Evolutionary conservation across 352 stramenopile species (phyloP), one percentile per base, ranked within the genome.

Genomic region (Globisporangium yorkense): DNA sequence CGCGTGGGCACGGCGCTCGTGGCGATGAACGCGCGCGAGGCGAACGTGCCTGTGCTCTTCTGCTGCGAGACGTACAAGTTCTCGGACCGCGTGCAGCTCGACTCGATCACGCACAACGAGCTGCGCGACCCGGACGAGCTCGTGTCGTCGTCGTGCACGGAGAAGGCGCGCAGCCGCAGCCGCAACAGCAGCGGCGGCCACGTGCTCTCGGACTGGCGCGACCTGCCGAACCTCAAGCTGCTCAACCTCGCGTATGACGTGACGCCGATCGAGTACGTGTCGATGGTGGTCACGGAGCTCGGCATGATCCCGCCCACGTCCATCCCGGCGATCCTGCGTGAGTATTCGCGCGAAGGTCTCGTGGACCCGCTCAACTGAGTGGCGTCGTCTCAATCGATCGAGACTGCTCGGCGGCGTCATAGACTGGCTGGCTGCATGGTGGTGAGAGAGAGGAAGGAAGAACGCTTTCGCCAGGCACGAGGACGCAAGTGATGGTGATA

Each of bases 21-120:
- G 24, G 95, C 95, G 7, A 87, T 98, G 74, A 77, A 91, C 47
- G 96, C 96, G 0, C 82, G 92, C 44, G 78, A 92, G 29, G 80
- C 86, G 54, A 94, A 98, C 57, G 91, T 98, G 45, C 96, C 97
- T 0, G 94, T 99, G 35, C 81, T 99, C 15, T 97, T 99, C 45
- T 98, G 92, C 64, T 98, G 95, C 66, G 97, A 99, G 80, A 98
- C 96, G 33, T 99, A 99, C 87, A 99, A 99, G 70, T 93, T 93
- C 51, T 88, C 80, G 44, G 96, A 98, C 63, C 88, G 93, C 39
- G 93, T 99, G 29, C 96, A 99, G 71, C 76, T 99, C 41, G 97
- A 99, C 66, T 94, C 89, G 44, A 98, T 99, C 61, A 98, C 94
- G 12, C 84, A 97, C 69, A 99, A 99, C 72, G 97, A 99, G 69